Evolutionary conservation across 2,329 filamentous ascomycete species (phyloP), one percentile per base, ranked within the genome.

Genomic region (Ceratocystis papillata): DNA sequence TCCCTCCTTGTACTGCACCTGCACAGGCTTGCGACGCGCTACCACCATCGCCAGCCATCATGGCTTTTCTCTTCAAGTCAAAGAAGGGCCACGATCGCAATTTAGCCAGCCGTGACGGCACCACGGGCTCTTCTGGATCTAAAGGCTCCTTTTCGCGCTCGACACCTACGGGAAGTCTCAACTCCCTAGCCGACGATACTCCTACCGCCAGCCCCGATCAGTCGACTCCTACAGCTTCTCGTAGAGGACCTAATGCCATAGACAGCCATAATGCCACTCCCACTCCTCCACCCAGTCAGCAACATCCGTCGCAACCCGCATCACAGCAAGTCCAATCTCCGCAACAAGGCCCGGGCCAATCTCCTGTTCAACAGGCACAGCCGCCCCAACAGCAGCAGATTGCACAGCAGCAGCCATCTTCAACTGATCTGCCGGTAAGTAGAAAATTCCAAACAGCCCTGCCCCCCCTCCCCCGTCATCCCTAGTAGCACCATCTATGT

Each of bases 1-100:
- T 30, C 12, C 55, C 55, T 33, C 28, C 46, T 59, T 37, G 30
- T 25, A n/a, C 55, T n/a, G n/a, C n/a, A 50, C 5, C 46, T 10
- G 8, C 25, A 33, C 57, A 41, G 15, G 22, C 33, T 66, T 62
- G 57, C 64, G 64, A 62, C 55, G 64, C 48, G 64, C 59, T 37
- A 33, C 46, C 48, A n/a, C 59, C 30, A 7, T 45, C 28, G 22
- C 22, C 50, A 53, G 63, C 66, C 63, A 50, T 75, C 76, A 91
- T 91, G 88, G 86, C 88, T 70, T 91, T 91, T 76, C 81, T 91
- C 69, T 91, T 91, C 79, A 90, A 90, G 76, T 89, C 86, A 66
- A 91, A 90, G 77, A 90, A 89, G 77, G 82, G 83, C 73, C 85
- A 87, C 75, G 84, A 87, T 71, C 83, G 85, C 73, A 78, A 77